Evolutionary conservation across 1,139 yeast species (phyloP), one percentile per base, ranked within the genome.

Genomic region (Diutina catenulata): DNA sequence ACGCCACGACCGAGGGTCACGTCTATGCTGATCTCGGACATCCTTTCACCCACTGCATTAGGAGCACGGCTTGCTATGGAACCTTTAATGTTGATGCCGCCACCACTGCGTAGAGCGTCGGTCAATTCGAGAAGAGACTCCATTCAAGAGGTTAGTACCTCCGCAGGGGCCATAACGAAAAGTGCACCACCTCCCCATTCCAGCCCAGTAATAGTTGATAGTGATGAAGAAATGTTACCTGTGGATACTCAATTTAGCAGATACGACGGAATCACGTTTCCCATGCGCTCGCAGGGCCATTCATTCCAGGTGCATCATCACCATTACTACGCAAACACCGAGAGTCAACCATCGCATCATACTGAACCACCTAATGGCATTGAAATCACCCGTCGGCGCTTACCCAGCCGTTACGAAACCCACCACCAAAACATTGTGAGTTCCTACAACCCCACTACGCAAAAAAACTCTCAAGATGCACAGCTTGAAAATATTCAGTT

Each of bases 271-370:
- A n/a, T n/a, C n/a, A n/a, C n/a, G n/a, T n/a, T n/a, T n/a, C n/a
- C n/a, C n/a, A n/a, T n/a, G n/a, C 29, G 18, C 21, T 14, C 33
- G 23, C 10, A 28, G 16, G 25, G 28, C 26, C 22, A 28, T 39
- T 11, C 54, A 13, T 43, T 60, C 10, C 64, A 60, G 43, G 55
- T 65, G 37, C 73, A 68, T 45, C 70, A 68, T 42, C 72, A 68
- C 46, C 70, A 68, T 44, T 62, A 68, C 43, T 62, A 65, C 41
- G 38, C 44, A 45, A 49, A 25, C 39, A 42, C n/a, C 38, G 44
- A 25, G n/a, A 9, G n/a, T 25, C 28, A 25, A 5, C 28, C n/a
- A 6, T 11, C 9, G 6, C 23, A 21, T 21, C 9, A 21, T n/a
- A n/a, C n/a, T n/a, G n/a, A n/a, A n/a, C n/a, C n/a, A n/a, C n/a